Percentiles rank a stretch among this genome's conserved stretches.
phyloP scores from a whole-genome alignment of 257 asterid species.

The Orobanche coerulescens region DNA sequence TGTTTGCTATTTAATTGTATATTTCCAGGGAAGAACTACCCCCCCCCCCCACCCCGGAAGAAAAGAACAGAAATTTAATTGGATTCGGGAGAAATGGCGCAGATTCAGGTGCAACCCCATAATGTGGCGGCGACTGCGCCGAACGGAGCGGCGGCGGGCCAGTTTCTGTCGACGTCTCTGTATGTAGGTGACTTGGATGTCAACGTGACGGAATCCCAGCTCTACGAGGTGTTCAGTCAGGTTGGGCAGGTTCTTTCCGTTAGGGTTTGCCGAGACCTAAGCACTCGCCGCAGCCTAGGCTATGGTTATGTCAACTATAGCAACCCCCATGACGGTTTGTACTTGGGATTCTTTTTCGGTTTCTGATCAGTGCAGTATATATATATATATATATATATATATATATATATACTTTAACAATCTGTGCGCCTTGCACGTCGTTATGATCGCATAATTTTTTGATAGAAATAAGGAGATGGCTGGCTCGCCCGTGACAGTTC shows the following conservation, averaged over 20 bases:
- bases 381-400: no score
- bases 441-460: background rate
- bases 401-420: background rate
- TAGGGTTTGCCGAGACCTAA: conserved; percentile 67
- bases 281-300: conserved; percentile 68
- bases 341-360: background rate
- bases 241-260: conserved; percentile 76
- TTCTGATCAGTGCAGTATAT: conserved; percentile 3
- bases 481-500: no score
- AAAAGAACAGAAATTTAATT: conserved; percentile 7
- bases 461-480: no score
- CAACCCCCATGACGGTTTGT: conserved; percentile 69
- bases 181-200: conserved; percentile 71
- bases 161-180: conserved; percentile 48
- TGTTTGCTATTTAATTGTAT: background rate
- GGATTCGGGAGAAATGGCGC: conserved; percentile 37
- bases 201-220: conserved; percentile 69
- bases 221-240: conserved; percentile 78
- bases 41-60: no score
- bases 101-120: conserved; percentile 62
- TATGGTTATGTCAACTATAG: conserved; percentile 76
- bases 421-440: background rate
- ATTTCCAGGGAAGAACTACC: background rate
- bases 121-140: conserved; percentile 36
- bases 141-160: conserved; percentile 40